Percentiles rank a stretch among this genome's conserved stretches.
phyloP scores from a whole-genome alignment of 257 asterid species.

The Primulina huaijiensis region DNA sequence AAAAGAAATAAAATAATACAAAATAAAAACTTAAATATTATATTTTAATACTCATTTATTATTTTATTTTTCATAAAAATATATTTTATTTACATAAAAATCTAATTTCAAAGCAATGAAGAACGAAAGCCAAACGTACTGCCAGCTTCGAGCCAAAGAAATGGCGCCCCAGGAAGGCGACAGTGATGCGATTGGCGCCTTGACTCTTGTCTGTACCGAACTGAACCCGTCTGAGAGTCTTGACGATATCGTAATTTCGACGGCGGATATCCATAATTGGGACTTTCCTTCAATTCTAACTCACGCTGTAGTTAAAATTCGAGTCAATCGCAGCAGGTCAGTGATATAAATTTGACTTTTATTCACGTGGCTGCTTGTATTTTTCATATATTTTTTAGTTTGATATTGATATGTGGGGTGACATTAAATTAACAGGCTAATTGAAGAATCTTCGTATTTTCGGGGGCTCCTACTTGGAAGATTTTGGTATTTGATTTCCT shows the following conservation, averaged over 20 bases:
- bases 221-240: slow-evolving; percentile 24
- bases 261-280: slow-evolving; percentile 51
- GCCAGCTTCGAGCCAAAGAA: background rate
- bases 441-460: slow-evolving; percentile 66
- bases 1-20: no score
- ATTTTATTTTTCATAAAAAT: no score
- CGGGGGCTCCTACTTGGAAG: slow-evolving; percentile 71
- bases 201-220: slow-evolving; percentile 50
- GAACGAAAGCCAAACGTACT: no score
- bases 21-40: no score
- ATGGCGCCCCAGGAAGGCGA: slow-evolving; percentile 39
- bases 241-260: slow-evolving; percentile 44
- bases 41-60: no score
- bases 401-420: slow-evolving; percentile 17
- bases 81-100: no score
- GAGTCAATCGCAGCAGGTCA: slow-evolving; percentile 52
- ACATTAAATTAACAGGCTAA: slow-evolving; percentile 43
- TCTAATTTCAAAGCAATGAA: no score
- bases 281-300: slow-evolving; percentile 49
- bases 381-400: background rate
- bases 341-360: slow-evolving; percentile 4
- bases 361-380: background rate
- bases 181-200: slow-evolving; percentile 29
- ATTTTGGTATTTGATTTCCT: slow-evolving; percentile 46
- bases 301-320: slow-evolving; percentile 41